Conservation (phyloP, 1,284 basidiomycete genomes). For the Cerrena zonata region DNA sequence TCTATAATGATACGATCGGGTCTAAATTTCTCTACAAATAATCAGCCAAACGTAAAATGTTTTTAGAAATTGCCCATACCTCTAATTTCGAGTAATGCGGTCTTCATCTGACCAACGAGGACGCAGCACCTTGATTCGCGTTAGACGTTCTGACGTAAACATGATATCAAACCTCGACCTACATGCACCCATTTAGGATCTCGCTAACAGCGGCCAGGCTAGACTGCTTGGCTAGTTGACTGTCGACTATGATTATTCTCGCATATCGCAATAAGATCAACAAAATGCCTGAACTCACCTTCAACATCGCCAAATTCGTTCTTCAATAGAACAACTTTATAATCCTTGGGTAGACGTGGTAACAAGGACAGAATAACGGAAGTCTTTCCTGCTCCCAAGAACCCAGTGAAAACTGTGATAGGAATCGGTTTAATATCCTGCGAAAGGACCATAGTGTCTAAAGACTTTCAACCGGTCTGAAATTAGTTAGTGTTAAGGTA, state of each 20-base stretch:
- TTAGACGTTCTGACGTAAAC: conserved; percentile 17
- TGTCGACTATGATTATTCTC: conserved; percentile 59
- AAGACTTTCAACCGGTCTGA: too few species aligned
- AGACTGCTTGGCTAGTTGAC: conserved; percentile 78
- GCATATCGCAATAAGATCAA: background rate
- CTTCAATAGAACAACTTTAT: conserved; percentile 82
- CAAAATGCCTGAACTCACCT: conserved; percentile 37
- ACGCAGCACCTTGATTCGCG: conserved; percentile 68
- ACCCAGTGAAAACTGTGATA: conserved; percentile 83
- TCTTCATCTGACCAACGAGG: conserved; percentile 87
- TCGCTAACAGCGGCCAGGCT: conserved; percentile 81
- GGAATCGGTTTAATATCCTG: conserved; percentile 53
- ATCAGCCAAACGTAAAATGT: conserved; percentile 2
- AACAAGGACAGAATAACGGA: conserved; percentile 79
- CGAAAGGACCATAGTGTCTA: too few species aligned
- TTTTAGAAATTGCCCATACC: conserved; percentile 35
- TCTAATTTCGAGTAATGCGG: conserved; percentile 78
- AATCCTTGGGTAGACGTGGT: conserved; percentile 72
- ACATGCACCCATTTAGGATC: conserved; percentile 91
- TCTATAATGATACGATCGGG: conserved; percentile 90
- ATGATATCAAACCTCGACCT: conserved; percentile 18
- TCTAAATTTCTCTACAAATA: conserved; percentile 60
- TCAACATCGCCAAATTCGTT: conserved; percentile 84
- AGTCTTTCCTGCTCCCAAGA: conserved; percentile 64
- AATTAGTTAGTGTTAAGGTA: too few species aligned